These are phyloP conservation scores for Anthracocystis setariae DNA, from an alignment of 1,284 basidiomycete genomes.

Conservation along the genomic window DNA sequence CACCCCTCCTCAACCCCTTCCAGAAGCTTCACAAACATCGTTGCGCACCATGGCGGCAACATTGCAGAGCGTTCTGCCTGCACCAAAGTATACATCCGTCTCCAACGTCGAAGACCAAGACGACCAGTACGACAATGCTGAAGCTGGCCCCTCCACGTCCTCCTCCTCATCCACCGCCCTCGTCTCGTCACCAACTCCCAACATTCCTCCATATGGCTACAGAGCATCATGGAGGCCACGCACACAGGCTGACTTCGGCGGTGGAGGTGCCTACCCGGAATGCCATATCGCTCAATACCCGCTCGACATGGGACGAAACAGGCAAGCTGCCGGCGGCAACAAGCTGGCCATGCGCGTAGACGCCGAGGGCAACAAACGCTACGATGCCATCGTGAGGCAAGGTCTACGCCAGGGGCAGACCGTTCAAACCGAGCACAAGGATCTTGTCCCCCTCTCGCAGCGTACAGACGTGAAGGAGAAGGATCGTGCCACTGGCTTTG, in stretches of 20 bases:
- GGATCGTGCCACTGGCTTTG: conserved; percentile 74
- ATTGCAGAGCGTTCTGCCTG: conserved; percentile 49
- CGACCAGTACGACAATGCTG: conserved; percentile 16
- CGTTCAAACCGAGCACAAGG: conserved; percentile 95
- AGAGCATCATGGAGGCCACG: conserved; percentile 87
- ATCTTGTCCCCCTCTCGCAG: conserved; percentile 90
- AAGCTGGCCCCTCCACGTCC: conserved; percentile 27
- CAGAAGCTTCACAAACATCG: background rate
- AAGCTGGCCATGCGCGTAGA: conserved; percentile 92
- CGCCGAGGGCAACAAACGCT: conserved; percentile 92
- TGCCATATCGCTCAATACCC: conserved; percentile 98
- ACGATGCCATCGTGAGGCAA: conserved; percentile 95
- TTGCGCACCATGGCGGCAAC: conserved; percentile 36
- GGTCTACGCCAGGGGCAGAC: conserved; percentile 85
- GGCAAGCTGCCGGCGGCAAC: conserved; percentile 71
- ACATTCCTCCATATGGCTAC: conserved; percentile 82
- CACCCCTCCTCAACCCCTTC: background rate
- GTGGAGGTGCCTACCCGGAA: conserved; percentile 95
- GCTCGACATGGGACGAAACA: conserved; percentile 92
- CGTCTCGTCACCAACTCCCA: conserved; percentile 15
- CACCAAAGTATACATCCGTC: conserved; percentile 29
- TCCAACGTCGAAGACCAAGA: conserved; percentile 12
- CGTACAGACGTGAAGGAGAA: conserved; percentile 81
- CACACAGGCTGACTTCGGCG: conserved; percentile 83
- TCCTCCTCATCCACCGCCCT: conserved; percentile 8